Evolutionary conservation across 176 grass and related monocot species (phyloP).

Genomic region (Thalia dealbata): DNA sequence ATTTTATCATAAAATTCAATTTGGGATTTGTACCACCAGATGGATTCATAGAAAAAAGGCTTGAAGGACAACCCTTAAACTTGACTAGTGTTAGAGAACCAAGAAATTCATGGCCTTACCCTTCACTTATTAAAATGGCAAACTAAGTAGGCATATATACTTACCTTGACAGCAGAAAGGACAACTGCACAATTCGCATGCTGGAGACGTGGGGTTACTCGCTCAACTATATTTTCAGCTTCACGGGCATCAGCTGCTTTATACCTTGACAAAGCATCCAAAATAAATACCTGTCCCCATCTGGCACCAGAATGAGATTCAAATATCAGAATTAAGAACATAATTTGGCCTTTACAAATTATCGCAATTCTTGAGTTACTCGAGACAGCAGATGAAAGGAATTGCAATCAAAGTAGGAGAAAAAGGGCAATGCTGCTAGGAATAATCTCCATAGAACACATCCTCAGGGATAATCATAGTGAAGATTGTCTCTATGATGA

Average conservation of each 20-base stretch:
- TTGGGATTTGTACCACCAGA: no score
- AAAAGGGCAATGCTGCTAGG: no score
- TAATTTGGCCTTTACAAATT: conserved; percentile 5
- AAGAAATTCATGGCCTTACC: not conserved
- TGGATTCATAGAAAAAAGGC: no score
- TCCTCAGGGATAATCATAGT: not conserved
- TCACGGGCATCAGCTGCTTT: conserved; percentile 82
- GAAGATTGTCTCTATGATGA: not conserved
- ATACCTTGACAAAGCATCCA: conserved; percentile 85
- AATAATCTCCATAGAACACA: no score
- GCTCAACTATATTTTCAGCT: conserved; percentile 83
- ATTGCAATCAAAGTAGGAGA: not conserved
- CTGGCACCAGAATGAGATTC: conserved; percentile 24
- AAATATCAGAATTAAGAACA: not conserved
- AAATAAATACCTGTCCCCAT: conserved; percentile 98
- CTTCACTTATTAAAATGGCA: not conserved
- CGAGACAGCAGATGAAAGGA: not conserved
- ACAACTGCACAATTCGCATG: conserved; percentile 99
- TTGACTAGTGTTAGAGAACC: not conserved
- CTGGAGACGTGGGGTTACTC: conserved; percentile 92
- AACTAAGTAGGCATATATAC: conserved; percentile 6
- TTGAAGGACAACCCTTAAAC: not conserved
- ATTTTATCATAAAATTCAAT: no score
- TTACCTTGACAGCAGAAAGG: conserved; percentile 95
- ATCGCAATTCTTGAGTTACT: not conserved